Evolutionary conservation across 2,329 filamentous ascomycete genomes (phyloP), one percentile per base, ranked within the genome.

Genomic region (Fusarium mangiferae): DNA sequence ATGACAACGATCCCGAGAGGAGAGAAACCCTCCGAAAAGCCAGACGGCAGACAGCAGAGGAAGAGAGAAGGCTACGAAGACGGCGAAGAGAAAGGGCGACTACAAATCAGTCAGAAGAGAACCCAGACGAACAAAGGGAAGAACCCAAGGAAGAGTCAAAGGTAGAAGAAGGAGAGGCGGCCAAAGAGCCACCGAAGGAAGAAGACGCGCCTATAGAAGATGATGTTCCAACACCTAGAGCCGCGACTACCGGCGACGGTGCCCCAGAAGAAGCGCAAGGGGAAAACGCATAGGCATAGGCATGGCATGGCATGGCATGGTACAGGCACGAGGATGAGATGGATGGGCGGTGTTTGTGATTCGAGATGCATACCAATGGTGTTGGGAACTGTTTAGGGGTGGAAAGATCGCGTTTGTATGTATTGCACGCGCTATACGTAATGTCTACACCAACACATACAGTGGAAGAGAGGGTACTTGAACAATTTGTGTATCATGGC

Each of bases 1-100:
- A 87, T 7, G 84, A 86, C 41, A 84, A 84, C 13, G 85, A 83
- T 71, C 72, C 81, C 26, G 85, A 90, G 80, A 84, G 87, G 83
- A 83, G 90, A 66, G 88, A 91, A 76, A 90, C 85, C 68, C 86
- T 94, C 64, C 85, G 94, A 62, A 88, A 85, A 80, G 83, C 85
- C 71, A 81, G 87, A 77, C 84, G 93, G 78, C 92, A 95, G 80
- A 94, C 90, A 70, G 93, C 94, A 4, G 94, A 96, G 76, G 93
- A 94, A 73, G 94, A 97, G 82, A 86, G 94, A 61, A 88, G 90
- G 65, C 86, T 89, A 72, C 85, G 94, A 46, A 85, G 94, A 76
- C 84, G 93, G 72, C 86, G 94, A 75, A 86, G 93, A 72, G 89
- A 92, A 67, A 92, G 90, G 78, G 86, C 87, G 15, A 82, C 83